phyloP scores from a whole-genome alignment of 2,329 filamentous ascomycete species.

The Chrysoporthe puriensis region DNA sequence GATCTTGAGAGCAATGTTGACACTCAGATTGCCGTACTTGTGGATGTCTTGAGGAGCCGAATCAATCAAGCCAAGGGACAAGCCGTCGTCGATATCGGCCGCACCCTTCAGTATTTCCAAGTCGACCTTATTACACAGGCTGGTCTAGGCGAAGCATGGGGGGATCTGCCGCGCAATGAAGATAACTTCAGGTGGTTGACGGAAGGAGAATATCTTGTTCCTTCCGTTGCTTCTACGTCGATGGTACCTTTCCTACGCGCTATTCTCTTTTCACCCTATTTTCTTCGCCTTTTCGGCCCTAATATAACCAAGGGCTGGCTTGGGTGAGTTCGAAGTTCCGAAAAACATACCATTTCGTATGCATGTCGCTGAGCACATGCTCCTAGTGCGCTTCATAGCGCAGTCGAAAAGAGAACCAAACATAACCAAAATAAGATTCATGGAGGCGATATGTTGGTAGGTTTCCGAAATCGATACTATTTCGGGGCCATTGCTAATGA shows the following conservation, averaged over 20 bases:
- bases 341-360: conserved; percentile 4
- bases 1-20: conserved; percentile 33
- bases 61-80: neutral
- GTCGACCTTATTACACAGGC: conserved; percentile 23
- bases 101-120: conserved; percentile 23
- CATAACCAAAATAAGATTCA: neutral
- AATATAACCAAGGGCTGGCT: conserved; percentile 15
- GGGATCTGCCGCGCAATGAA: conserved; percentile 18
- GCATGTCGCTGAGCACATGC: conserved; percentile 18
- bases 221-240: conserved; percentile 12
- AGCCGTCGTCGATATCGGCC: conserved; percentile 18
- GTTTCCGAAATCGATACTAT: neutral
- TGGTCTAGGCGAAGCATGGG: conserved; percentile 26
- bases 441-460: conserved; percentile 8
- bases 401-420: neutral
- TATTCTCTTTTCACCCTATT: conserved; percentile 4
- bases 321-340: neutral
- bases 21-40: conserved; percentile 20
- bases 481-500: neutral
- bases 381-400: neutral
- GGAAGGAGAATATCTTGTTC: neutral
- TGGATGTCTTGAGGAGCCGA: conserved; percentile 16
- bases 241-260: conserved; percentile 9
- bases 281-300: conserved; percentile 18
- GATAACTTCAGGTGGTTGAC: conserved; percentile 18